Conservation (phyloP, 148 eudicot species). For the Hydrangea macrophylla region DNA sequence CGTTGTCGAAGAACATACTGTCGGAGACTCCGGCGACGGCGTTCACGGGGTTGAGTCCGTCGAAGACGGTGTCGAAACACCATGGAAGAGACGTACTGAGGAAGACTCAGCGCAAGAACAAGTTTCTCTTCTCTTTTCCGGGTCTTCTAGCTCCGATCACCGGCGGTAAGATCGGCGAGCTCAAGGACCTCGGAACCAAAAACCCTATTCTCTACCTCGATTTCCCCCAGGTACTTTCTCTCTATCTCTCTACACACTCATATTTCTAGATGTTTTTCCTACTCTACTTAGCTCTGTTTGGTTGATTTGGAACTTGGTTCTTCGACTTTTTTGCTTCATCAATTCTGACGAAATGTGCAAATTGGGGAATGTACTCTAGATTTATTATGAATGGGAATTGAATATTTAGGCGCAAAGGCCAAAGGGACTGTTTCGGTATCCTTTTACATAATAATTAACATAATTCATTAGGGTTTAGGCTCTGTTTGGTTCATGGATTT, state of each 20-base stretch:
- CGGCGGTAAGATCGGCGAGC: conserved; percentile 89
- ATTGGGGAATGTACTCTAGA: no score
- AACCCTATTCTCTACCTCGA: conserved; percentile 81
- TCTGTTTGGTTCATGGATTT: no score
- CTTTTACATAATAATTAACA: no score
- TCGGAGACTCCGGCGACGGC: conserved; percentile 42
- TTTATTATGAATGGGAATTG: no score
- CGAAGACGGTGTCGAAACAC: conserved; percentile 61
- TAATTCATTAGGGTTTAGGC: no score
- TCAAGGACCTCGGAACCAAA: conserved; percentile 71
- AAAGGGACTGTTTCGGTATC: no score
- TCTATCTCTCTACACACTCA: neutral
- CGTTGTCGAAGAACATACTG: conserved; percentile 38
- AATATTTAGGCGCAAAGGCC: no score
- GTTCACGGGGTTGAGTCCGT: conserved; percentile 43
- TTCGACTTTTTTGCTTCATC: no score
- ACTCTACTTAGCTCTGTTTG: no score
- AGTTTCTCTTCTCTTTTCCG: conserved; percentile 72
- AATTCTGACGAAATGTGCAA: no score
- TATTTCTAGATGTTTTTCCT: no score
- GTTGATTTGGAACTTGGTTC: no score
- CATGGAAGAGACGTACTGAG: conserved; percentile 73
- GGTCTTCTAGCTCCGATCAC: conserved; percentile 70
- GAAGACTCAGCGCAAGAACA: conserved; percentile 77
- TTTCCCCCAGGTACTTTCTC: conserved; percentile 56